Evolutionary conservation across 192 early-diverging fungal species (phyloP), one percentile per base, ranked within the genome.

Genomic region (Gamsiella multidivaricata): DNA sequence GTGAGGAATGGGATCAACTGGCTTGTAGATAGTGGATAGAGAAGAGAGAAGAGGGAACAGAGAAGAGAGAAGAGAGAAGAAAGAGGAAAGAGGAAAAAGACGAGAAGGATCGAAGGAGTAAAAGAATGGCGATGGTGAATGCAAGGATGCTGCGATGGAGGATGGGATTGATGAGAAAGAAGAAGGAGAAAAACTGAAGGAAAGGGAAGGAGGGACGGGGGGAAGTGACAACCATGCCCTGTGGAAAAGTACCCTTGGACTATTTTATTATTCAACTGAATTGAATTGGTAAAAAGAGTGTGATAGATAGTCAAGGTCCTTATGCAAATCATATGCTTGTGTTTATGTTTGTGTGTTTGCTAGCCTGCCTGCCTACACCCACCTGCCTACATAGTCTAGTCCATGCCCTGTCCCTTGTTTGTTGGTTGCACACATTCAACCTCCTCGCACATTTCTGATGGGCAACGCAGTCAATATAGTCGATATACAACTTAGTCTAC

Each of bases 251-350:
- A n/a, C n/a, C n/a, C n/a, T n/a, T n/a, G n/a, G n/a, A n/a, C n/a
- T n/a, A n/a, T n/a, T 51, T 26, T 51, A 5, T 51, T 10, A 26
- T 32, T 55, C 9, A 34, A 32, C 34, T 15, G 32, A 18, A 14
- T 15, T 15, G 34, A 55, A 54, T 9, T 15, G 52, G 29, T 11
- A 17, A 26, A n/a, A 31, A n/a, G 31, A 54, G 23, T 8, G 2
- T 31, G 29, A 26, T 0, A 31, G 29, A 9, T 11, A 32, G 52
- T 12, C 52, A 54, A 54, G 9, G 10, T 9, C 23, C 33, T 36
- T 14, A 59, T 69, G 67, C 57, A 60, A 69, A 69, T 69, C 67
- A 69, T 69, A 69, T 69, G 67, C 67, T 53, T 60, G 45, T 55
- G 37, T 28, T 43, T 32, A n/a, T 25, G 6, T 15, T 42, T 39